Evolutionary conservation across 495 filamentous ascomycete species (phyloP).

Genomic region (Aspergillus bertholletiae): DNA sequence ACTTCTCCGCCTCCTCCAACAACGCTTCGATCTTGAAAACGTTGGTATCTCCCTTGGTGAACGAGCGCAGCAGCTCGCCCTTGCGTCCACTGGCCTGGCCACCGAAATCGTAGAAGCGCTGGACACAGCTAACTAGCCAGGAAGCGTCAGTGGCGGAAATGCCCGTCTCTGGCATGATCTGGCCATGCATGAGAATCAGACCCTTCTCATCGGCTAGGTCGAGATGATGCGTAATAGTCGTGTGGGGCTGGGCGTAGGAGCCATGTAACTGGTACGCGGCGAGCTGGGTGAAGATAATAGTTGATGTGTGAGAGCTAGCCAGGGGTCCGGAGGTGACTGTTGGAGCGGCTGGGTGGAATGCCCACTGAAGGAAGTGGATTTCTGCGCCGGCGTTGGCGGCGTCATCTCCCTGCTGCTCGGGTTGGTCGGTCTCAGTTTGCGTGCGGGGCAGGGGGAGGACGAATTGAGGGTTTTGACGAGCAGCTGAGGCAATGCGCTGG

Average conservation of each 20-base stretch:
- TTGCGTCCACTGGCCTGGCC: constrained; percentile 50
- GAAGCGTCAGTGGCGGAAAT: constrained; percentile 74
- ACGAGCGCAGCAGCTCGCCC: constrained; percentile 72
- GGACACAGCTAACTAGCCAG: constrained; percentile 90
- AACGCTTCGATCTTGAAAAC: constrained; percentile 79
- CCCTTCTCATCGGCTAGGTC: constrained; percentile 71
- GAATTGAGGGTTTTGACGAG: constrained; percentile 77
- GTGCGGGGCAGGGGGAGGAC: constrained; percentile 80
- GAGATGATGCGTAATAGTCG: constrained; percentile 84
- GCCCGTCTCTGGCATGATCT: constrained; percentile 71
- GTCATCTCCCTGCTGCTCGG: constrained; percentile 27
- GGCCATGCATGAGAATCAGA: constrained; percentile 79
- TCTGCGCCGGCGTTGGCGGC: constrained; percentile 30
- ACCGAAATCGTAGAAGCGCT: constrained; percentile 83
- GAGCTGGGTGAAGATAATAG: constrained; percentile 87
- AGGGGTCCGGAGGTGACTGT: constrained; percentile 13
- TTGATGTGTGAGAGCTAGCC: constrained; percentile 59
- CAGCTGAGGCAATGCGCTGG: constrained; percentile 59
- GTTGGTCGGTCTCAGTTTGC: constrained; percentile 18
- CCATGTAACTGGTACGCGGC: constrained; percentile 90
- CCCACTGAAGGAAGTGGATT: constrained; percentile 56
- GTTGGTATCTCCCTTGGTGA: constrained; percentile 66
- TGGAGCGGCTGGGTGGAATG: constrained; percentile 78
- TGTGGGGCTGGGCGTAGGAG: constrained; percentile 85
- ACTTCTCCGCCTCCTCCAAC: constrained; percentile 81